Evolutionary conservation across 331 rosid species (phyloP).

Genomic region (Phaseolus coccineus): DNA sequence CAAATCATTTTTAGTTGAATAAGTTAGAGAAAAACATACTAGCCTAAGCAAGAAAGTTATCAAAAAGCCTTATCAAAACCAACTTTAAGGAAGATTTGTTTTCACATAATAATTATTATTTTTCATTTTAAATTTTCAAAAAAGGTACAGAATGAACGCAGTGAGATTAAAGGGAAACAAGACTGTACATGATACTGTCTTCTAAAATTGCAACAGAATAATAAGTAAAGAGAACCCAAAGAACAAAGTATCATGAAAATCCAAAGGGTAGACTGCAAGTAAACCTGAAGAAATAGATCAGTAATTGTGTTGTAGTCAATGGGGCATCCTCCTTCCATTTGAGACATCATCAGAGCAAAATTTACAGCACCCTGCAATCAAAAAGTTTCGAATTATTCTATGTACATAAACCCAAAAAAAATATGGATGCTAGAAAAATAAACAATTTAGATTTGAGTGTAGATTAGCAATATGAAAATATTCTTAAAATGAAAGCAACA

Average conservation of each 20-base stretch:
- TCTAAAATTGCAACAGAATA: constrained; percentile 14
- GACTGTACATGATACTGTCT: not conserved
- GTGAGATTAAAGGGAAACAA: constrained; percentile 3
- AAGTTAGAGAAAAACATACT: not conserved
- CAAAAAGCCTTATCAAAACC: constrained; percentile 22
- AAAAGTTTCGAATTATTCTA: constrained; percentile 35
- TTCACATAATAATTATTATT: not conserved
- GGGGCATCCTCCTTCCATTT: constrained; percentile 99
- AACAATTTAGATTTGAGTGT: not conserved
- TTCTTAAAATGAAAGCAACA: constrained; percentile 39
- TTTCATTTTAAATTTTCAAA: constrained; percentile 8
- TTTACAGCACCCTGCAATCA: constrained; percentile 91
- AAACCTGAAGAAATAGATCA: constrained; percentile 97
- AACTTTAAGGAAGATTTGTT: not conserved
- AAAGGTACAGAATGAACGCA: not conserved
- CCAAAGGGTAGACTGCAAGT: constrained; percentile 32
- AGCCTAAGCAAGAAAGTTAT: constrained; percentile 12
- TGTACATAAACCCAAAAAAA: not conserved
- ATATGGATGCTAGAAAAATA: not conserved
- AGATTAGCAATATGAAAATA: constrained; percentile 19
- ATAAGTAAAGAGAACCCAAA: constrained; percentile 5
- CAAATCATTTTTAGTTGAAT: constrained; percentile 6
- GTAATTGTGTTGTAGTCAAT: constrained; percentile 93
- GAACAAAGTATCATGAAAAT: constrained; percentile 23
- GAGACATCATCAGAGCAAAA: constrained; percentile 98